Base-by-base conservation (phyloP, 305 asterid species). In the Caryopteris hybrid region DNA sequence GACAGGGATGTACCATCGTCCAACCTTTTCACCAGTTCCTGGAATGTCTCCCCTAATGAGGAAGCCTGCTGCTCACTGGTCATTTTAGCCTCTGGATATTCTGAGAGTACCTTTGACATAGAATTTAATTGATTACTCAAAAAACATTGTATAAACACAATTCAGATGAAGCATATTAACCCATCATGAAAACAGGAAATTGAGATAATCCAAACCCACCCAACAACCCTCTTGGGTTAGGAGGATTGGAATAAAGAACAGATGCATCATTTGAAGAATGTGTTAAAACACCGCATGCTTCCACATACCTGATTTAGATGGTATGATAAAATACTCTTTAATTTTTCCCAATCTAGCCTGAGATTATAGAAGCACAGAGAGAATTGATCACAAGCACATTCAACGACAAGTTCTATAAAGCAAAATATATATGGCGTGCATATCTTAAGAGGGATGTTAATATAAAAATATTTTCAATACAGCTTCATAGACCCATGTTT, bases 21-120 rank as follows among this genome's bases (percentile, higher is more conserved):
- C 95, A 93, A 88, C 96, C 96, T 90, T 83, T 81, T 86, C 79
- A 74, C 91, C 96, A 93, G 75, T 73, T 83, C 96, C 69, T 64
- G 75, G 68, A 80, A 85, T 63, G 88, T 78, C 79, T 87, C 99
- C 69, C 96, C 96, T 65, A 90, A 72, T 54, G 86, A 76, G 69
- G 94, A 78, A 64, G 73, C 78, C 73, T 91, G 97, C 81, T 87
- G 83, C 68, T 88, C 96, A n/a, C 14, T 71, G 34, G 88, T 79
- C 95, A 82, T 79, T 76, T 85, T 80, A 66, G 96, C 89, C 88
- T 93, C 97, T 20, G 97, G 97, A 77, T 90, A 93, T 73, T 87
- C 87, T 47, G 86, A 71, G 54, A 93, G 85, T 69, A 88, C 90
- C 98, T 93, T 73, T 27, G 74, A 31, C 46, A 80, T 43, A 64